Conservation (phyloP, 495 filamentous ascomycete species). For the Geopyxis carbonaria region DNA sequence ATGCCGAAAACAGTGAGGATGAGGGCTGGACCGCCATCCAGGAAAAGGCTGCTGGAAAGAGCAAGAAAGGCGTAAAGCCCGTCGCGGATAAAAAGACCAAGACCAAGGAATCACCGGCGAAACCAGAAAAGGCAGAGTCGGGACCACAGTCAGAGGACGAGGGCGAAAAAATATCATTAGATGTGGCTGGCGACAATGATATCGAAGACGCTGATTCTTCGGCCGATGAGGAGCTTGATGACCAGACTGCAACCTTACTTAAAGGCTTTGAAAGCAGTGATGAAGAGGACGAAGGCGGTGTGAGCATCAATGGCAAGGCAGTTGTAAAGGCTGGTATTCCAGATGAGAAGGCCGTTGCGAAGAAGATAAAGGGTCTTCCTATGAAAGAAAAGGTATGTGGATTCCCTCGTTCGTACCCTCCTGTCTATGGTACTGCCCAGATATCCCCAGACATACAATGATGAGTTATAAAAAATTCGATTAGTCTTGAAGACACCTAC, state of each 20-base stretch:
- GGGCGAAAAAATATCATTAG: slow-evolving; percentile 17
- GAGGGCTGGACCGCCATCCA: slow-evolving; percentile 15
- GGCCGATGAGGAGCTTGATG: slow-evolving; percentile 36
- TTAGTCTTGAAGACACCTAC: slow-evolving; percentile 19
- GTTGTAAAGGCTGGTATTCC: slow-evolving; percentile 50
- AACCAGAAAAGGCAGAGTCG: slow-evolving; percentile 5
- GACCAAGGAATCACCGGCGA: slow-evolving; percentile 8
- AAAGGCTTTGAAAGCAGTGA: slow-evolving; percentile 70
- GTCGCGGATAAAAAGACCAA: slow-evolving; percentile 5
- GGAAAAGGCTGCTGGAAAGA: slow-evolving; percentile 9
- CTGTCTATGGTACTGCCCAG: not conserved
- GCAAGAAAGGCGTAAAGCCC: slow-evolving; percentile 7
- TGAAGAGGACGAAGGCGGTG: slow-evolving; percentile 37
- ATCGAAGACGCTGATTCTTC: slow-evolving; percentile 31
- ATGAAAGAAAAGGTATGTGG: slow-evolving; percentile 14
- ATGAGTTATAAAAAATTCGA: slow-evolving; percentile 15
- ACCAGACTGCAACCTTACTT: slow-evolving; percentile 52
- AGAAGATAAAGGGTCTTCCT: slow-evolving; percentile 19
- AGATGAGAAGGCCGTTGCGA: slow-evolving; percentile 40
- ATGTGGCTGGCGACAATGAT: slow-evolving; percentile 17
- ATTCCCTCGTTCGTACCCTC: not conserved
- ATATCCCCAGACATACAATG: slow-evolving; percentile 4
- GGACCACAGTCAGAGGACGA: slow-evolving; percentile 7
- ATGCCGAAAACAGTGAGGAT: slow-evolving; percentile 12
- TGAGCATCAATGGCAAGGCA: slow-evolving; percentile 36